Conservation (phyloP, 202 grass and related monocot genomes). For the Digitaria exilis region DNA sequence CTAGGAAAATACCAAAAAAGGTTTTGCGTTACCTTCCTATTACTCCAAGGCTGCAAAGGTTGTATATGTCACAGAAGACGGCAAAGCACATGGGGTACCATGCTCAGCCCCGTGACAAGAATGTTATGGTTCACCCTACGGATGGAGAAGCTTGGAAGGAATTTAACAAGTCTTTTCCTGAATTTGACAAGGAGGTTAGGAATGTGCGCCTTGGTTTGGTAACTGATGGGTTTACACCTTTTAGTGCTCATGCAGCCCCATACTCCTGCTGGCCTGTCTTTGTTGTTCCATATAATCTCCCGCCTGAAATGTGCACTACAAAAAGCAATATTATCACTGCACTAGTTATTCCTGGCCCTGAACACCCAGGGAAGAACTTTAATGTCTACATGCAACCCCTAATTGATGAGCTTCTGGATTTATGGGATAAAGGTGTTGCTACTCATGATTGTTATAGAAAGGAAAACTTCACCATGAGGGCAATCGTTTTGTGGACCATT, state of each 20-base stretch:
- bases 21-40: slow-evolving; percentile 32
- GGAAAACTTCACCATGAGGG: slow-evolving; percentile 32
- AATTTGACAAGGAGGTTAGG: slow-evolving; percentile 14
- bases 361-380: slow-evolving; percentile 27
- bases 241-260: neutral
- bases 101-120: neutral
- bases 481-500: slow-evolving; percentile 31
- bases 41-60: slow-evolving; percentile 27
- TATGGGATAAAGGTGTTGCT: neutral
- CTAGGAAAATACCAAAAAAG: neutral
- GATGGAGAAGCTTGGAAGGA: slow-evolving; percentile 40
- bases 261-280: slow-evolving; percentile 41
- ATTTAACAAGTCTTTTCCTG: neutral
- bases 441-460: slow-evolving; percentile 20
- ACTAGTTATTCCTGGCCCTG: slow-evolving; percentile 17
- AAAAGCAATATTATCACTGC: neutral
- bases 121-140: slow-evolving; percentile 33
- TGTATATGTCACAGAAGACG: slow-evolving; percentile 31
- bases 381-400: slow-evolving; percentile 36
- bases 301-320: slow-evolving; percentile 6
- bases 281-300: slow-evolving; percentile 27
- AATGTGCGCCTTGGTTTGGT: slow-evolving; percentile 22
- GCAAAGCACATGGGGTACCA: slow-evolving; percentile 36
- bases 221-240: slow-evolving; percentile 43
- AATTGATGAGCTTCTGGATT: slow-evolving; percentile 19